Base-by-base conservation (phyloP, 768 basidiomycete species). In the Trametes coccinea region DNA sequence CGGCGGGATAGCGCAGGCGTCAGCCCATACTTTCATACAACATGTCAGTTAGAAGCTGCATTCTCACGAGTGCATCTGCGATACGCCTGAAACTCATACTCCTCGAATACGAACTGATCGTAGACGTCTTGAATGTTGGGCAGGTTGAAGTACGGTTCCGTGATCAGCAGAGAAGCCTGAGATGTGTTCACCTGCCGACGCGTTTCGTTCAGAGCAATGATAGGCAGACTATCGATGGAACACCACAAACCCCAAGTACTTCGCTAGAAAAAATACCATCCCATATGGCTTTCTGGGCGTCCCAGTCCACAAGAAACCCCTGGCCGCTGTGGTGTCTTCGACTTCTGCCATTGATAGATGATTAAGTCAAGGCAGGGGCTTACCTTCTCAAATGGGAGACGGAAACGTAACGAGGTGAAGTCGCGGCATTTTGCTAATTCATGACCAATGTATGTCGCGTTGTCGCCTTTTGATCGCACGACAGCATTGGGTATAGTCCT, bases 281-380 rank as follows among this genome's bases (percentile, higher is more conserved):
- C 95, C 95, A 98, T 5, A 98, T 81, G 16, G 90, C 89, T 73
- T 96, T 96, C 74, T 98, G 87, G 2, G 90, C 90, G 65, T 97
- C 95, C 95, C 95, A 98, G 70, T 96, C 94, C 31, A 92, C 88
- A 14, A 96, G 78, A 74, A 90, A 93, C 30, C 95, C 95, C 95
- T 97, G 72, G 46, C 65, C 57, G 62, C 59, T 55, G 56, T 29
- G 52, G 6, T 43, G 50, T 56, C 51, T 51, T 30, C 46, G 56
- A 56, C 43, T 14, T 37, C 50, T 59, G 46, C 49, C 22, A 51
- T 27, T 59, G 62, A 53, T 51, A 43, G 61, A 56, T 57, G 37
- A 27, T 60, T 41, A 45, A 39, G 29, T 61, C 41, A 48, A 39
- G 49, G 2, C 22, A 11, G 34, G 44, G n/a, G 62, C 73, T 67